A percentile compares a stretch with the other conserved stretches of the same genome.
Evolutionary conservation across 1,284 basidiomycete genomes (phyloP).

Genomic region (Irpex rosettiformis): DNA sequence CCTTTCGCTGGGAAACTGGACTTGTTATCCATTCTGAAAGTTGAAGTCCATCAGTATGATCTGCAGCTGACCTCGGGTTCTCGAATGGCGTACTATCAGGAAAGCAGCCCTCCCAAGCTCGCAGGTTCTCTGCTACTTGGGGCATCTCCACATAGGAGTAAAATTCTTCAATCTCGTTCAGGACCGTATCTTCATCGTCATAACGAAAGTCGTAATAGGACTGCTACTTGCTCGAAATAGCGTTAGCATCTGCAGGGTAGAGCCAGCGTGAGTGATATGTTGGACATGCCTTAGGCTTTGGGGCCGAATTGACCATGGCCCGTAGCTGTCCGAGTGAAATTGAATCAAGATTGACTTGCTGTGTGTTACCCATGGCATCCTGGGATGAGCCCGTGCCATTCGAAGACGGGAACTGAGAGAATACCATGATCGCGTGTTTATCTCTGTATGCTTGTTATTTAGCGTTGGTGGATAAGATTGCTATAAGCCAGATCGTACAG

Average conservation of each 20-base stretch:
- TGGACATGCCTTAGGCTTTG: slow-evolving; percentile 69
- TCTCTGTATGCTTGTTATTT: background rate
- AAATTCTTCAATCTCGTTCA: slow-evolving; percentile 97
- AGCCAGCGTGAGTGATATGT: background rate
- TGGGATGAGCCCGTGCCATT: slow-evolving; percentile 16
- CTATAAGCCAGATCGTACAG: background rate
- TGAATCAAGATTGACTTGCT: slow-evolving; percentile 48
- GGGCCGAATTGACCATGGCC: slow-evolving; percentile 63
- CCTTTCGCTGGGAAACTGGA: slow-evolving; percentile 55
- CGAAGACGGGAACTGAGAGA: slow-evolving; percentile 25
- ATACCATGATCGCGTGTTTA: slow-evolving; percentile 23
- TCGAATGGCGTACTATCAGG: slow-evolving; percentile 52
- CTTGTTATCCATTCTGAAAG: slow-evolving; percentile 76
- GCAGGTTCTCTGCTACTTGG: slow-evolving; percentile 84
- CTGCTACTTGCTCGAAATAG: slow-evolving; percentile 51
- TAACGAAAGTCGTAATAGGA: slow-evolving; percentile 87
- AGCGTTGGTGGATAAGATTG: background rate
- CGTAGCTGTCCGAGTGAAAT: slow-evolving; percentile 83
- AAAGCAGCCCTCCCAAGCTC: slow-evolving; percentile 85
- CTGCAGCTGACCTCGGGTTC: background rate
- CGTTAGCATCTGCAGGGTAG: too few species aligned
- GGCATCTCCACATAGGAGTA: slow-evolving; percentile 97
- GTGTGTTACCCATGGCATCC: slow-evolving; percentile 17
- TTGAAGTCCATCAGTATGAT: background rate
- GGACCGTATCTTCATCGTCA: slow-evolving; percentile 92